These are phyloP conservation scores for Jatropha multifida DNA, from an alignment of 441 rosid species.

Conservation along the genomic window DNA sequence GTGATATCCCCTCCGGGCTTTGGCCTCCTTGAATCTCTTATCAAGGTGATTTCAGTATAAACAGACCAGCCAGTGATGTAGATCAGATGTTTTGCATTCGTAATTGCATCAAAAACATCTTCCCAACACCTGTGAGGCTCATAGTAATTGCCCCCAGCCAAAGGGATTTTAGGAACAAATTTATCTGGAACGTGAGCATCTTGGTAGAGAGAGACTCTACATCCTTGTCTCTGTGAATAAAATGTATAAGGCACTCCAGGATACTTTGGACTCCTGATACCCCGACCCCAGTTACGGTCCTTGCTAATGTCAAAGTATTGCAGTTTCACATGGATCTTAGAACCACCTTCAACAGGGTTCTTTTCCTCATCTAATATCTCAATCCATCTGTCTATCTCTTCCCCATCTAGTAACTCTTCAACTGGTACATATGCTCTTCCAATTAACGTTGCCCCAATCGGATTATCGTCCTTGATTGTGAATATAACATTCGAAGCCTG, in stretches of 20 bases:
- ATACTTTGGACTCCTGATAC: slow-evolving; percentile 67
- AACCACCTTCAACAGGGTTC: slow-evolving; percentile 57
- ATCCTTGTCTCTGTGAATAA: slow-evolving; percentile 81
- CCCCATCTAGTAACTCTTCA: slow-evolving; percentile 60
- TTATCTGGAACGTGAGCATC: slow-evolving; percentile 94
- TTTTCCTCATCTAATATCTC: slow-evolving; percentile 69
- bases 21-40: slow-evolving; percentile 92
- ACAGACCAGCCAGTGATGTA: slow-evolving; percentile 99
- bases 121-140: slow-evolving; percentile 99
- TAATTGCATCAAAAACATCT: slow-evolving; percentile 86
- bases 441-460: slow-evolving; percentile 86
- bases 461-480: slow-evolving; percentile 87
- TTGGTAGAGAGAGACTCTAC: slow-evolving; percentile 87
- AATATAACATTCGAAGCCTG: slow-evolving; percentile 74
- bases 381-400: slow-evolving; percentile 84
- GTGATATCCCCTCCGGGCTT: slow-evolving; percentile 94
- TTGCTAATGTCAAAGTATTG: slow-evolving; percentile 65
- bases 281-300: slow-evolving; percentile 67
- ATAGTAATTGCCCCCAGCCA: slow-evolving; percentile 85
- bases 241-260: slow-evolving; percentile 96
- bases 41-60: slow-evolving; percentile 70
- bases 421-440: slow-evolving; percentile 88
- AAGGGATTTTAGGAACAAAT: slow-evolving; percentile 81
- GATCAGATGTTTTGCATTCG: slow-evolving; percentile 79
- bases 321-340: slow-evolving; percentile 87